Percentiles rank a stretch among this genome's conserved stretches.
These are phyloP conservation scores for Backusella tuberculispora DNA, from an alignment of 192 early-diverging fungal species.

Conservation along the genomic window DNA sequence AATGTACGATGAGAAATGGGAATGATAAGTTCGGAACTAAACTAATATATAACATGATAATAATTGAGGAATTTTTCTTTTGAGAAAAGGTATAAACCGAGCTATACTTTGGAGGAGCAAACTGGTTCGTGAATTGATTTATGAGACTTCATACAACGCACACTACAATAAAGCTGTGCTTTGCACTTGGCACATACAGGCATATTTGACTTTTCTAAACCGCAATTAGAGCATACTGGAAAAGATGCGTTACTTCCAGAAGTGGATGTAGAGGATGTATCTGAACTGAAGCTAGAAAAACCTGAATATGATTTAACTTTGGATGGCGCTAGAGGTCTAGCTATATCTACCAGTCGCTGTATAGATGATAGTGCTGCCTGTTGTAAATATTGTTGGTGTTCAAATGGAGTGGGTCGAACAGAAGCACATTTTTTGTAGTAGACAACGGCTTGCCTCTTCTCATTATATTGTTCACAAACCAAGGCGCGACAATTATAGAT, in stretches of 20 bases:
- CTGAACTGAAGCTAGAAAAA: background rate
- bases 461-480: slow-evolving; percentile 8
- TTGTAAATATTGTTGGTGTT: slow-evolving; percentile 15
- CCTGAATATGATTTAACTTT: background rate
- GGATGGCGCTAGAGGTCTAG: background rate
- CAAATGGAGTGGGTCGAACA: slow-evolving; percentile 13
- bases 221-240: slow-evolving; percentile 12
- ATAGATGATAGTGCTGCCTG: slow-evolving; percentile 11
- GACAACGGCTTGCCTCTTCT: background rate
- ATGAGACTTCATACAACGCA: slow-evolving; percentile 26
- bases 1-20: slow-evolving; percentile 10
- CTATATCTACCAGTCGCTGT: background rate
- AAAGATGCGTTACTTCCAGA: background rate
- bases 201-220: slow-evolving; percentile 18
- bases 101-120: slow-evolving; percentile 1
- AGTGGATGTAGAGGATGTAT: slow-evolving; percentile 17
- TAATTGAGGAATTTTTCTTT: background rate
- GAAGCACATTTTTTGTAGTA: slow-evolving; percentile 24
- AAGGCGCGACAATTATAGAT: slow-evolving; percentile 23
- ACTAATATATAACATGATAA: slow-evolving; percentile 5
- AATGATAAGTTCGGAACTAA: background rate
- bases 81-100: background rate
- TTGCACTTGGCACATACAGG: slow-evolving; percentile 32
- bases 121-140: background rate
- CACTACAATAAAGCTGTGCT: slow-evolving; percentile 10